Percentiles rank a stretch among this genome's conserved stretches.
phyloP scores from a whole-genome alignment of 441 rosid genomes.

The Pelargonium australe region DNA sequence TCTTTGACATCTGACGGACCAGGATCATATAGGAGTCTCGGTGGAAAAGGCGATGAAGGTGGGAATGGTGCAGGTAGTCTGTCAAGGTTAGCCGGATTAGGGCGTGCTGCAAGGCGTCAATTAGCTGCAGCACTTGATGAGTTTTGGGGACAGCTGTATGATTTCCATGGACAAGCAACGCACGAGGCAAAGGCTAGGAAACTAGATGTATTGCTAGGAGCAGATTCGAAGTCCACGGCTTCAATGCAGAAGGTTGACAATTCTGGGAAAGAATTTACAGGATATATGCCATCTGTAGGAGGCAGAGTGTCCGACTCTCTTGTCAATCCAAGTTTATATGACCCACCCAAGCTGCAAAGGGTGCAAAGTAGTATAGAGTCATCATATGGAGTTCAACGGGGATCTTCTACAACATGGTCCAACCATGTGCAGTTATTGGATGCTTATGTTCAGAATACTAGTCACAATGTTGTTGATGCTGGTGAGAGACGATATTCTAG shows the following conservation, averaged over 20 bases:
- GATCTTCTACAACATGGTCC: conserved; percentile 50
- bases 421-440: conserved; percentile 45
- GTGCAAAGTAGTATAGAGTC: conserved; percentile 48
- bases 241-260: conserved; percentile 42
- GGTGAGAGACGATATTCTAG: conserved; percentile 26
- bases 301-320: conserved; percentile 50
- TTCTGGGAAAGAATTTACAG: conserved; percentile 44
- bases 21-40: conserved; percentile 71
- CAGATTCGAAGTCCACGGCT: conserved; percentile 39
- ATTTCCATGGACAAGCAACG: conserved; percentile 67
- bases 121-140: conserved; percentile 69
- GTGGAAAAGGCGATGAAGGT: conserved; percentile 70
- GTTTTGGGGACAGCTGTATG: conserved; percentile 91
- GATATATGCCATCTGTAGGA: conserved; percentile 40
- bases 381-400: conserved; percentile 50
- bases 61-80: conserved; percentile 89
- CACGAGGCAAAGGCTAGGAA: conserved; percentile 62
- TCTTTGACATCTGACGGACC: conserved; percentile 62
- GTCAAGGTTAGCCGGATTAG: conserved; percentile 85
- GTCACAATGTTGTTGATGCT: conserved; percentile 25
- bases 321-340: conserved; percentile 38
- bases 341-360: conserved; percentile 54
- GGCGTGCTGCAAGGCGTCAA: conserved; percentile 95
- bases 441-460: conserved; percentile 48
- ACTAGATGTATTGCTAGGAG: conserved; percentile 48